A percentile compares a stretch with the other conserved stretches of the same genome.
These are phyloP conservation scores for Paramecium sonneborni DNA, from an alignment of 73 alveolate species.

Conservation along the genomic window DNA sequence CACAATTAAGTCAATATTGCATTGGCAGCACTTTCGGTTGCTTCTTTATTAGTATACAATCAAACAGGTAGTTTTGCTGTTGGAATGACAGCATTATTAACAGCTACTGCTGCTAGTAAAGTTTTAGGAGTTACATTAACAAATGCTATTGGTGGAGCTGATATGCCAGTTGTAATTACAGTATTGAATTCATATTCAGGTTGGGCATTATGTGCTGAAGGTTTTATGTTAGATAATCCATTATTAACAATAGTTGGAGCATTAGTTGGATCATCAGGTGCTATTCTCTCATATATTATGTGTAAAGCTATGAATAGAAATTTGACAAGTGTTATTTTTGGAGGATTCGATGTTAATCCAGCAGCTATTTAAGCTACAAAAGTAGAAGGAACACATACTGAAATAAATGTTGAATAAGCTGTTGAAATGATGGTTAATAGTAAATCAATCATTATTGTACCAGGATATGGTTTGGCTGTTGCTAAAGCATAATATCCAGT, in stretches of 20 bases:
- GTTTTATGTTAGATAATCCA: constrained; percentile 76
- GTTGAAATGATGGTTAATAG: constrained; percentile 61
- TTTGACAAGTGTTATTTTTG: constrained; percentile 65
- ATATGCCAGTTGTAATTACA: constrained; percentile 90
- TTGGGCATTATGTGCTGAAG: constrained; percentile 82
- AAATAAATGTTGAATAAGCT: constrained; percentile 56
- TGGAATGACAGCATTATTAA: constrained; percentile 67
- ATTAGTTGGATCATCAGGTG: constrained; percentile 83
- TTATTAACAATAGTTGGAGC: constrained; percentile 82
- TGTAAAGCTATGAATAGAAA: constrained; percentile 85
- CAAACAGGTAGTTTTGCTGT: constrained; percentile 7
- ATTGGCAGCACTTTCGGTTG: constrained; percentile 9
- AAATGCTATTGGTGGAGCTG: constrained; percentile 89
- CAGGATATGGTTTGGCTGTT: constrained; percentile 90
- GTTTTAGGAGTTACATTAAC: constrained; percentile 74
- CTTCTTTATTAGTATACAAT: not conserved
- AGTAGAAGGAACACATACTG: constrained; percentile 59
- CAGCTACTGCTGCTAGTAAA: constrained; percentile 69
- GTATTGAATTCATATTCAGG: constrained; percentile 83
- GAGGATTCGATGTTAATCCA: constrained; percentile 68
- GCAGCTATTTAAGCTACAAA: not conserved
- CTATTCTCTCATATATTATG: constrained; percentile 83
- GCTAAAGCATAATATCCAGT: constrained; percentile 73
- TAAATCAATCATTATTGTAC: constrained; percentile 73
- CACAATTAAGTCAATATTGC: constrained; percentile 19